Evolutionary conservation across 805 yeast genomes (phyloP).

Genomic region (Yamadazyma akitaensis): DNA sequence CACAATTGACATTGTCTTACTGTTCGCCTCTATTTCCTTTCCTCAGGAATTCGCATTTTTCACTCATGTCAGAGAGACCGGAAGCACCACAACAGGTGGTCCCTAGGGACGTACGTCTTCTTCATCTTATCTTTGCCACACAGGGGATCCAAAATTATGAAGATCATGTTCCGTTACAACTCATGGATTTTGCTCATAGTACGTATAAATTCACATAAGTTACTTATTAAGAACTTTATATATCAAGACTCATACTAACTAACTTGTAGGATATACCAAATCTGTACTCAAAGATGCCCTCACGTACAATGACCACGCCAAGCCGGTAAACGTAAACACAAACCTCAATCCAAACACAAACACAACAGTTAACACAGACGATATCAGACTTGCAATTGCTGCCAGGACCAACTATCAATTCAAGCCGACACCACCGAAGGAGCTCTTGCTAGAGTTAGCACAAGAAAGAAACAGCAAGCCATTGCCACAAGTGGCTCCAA

Average conservation of each 20-base stretch:
- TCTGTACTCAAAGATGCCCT: slow-evolving; percentile 87
- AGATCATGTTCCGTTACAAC: slow-evolving; percentile 91
- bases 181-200: slow-evolving; percentile 92
- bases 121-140: slow-evolving; percentile 88
- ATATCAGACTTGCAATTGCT: slow-evolving; percentile 85
- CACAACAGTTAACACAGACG: slow-evolving; percentile 74
- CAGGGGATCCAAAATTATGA: slow-evolving; percentile 90
- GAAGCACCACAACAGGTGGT: slow-evolving; percentile 24
- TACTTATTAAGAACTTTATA: not conserved
- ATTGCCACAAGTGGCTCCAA: slow-evolving; percentile 85
- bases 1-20: not conserved
- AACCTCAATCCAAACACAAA: slow-evolving; percentile 34
- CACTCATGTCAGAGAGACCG: slow-evolving; percentile 4
- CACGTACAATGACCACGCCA: slow-evolving; percentile 80
- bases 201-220: slow-evolving; percentile 4
- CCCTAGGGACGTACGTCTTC: slow-evolving; percentile 88
- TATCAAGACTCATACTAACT: slow-evolving; percentile 3
- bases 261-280: slow-evolving; percentile 55
- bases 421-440: slow-evolving; percentile 92
- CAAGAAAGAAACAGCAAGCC: slow-evolving; percentile 87
- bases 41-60: not conserved
- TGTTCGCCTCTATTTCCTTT: not conserved
- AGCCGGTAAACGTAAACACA: slow-evolving; percentile 31
- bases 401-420: slow-evolving; percentile 95
- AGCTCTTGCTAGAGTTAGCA: slow-evolving; percentile 83